Base-by-base conservation (phyloP, 805 yeast species). In the Ogataea haglerorum region DNA sequence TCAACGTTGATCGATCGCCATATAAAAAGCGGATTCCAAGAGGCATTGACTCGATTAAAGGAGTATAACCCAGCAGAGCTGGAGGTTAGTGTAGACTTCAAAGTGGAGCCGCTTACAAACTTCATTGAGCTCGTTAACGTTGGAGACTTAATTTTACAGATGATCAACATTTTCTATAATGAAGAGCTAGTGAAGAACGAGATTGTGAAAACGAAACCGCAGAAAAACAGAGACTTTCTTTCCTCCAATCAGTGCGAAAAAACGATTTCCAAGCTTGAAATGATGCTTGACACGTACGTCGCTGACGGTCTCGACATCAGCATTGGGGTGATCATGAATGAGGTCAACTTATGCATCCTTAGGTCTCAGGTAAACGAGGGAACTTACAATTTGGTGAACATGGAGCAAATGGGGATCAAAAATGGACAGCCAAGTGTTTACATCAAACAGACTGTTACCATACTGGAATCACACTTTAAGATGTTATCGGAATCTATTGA, bases 241-340 rank as follows among this genome's bases (percentile, higher is more conserved):
- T 81, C 86, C 45, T 75, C 91, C 6, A 76, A 88, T 35, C 86
- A 82, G 52, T 76, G 81, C 28, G 95, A 93, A 56, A 85, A 88
- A 56, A 51, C 61, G 0, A 59, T 65, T 15, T 48, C 49, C 18
- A 75, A 75, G 43, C 76, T 93, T 46, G 99, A 93, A 56, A 78
- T 78, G 6, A 68, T 79, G 64, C 74, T 93, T 9, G 99, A 93
- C 61, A 86, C 80, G 39, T 83, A 75, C 56, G 96, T 93, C 14
- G 99, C 98, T 0, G 85, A 85, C 54, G 99, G 99, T 0, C 70
- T 93, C 22, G 90, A 88, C 53, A 75, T 85, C n/a, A 95, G 97
- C 30, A 88, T 93, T 24, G 95, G 86, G 46, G 90, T 89, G 8
- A 70, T 93, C 27, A 80, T 89, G 63, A 83, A 78, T 51, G 96